Evolutionary conservation across 2,329 filamentous ascomycete species (phyloP), one percentile per base, ranked within the genome.

Genomic region (Ophiostoma australiae): DNA sequence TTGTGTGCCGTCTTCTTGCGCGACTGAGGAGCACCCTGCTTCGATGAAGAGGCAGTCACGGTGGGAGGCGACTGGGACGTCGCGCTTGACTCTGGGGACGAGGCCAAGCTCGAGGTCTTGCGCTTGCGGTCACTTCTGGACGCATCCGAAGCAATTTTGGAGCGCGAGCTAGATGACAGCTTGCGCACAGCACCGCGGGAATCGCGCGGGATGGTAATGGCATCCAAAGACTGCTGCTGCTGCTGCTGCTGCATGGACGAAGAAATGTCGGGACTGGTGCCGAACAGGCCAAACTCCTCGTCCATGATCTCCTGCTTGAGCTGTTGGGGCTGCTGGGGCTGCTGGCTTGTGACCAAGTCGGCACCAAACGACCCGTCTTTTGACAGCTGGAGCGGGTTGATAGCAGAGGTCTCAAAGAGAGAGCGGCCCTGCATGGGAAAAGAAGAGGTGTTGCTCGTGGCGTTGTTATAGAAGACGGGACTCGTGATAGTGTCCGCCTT

Each of bases 1-100:
- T 93, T 94, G 81, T 94, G 91, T 10, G 91, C 90, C 41, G 90
- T 91, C 82, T 93, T 94, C 82, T 92, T 93, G 33, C 76, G 78
- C 33, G 75, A 73, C n/a, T 74, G 70, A 1, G 69, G 31, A 35
- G 69, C 69, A 10, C n/a, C 23, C 68, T 69, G 72, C 66, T 67
- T 55, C 33, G 67, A 65, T 44, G 39, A 37, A 61, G 69, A 44
- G 20, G 74, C 72, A 3, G 76, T 73, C 13, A 75, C 74, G 1
- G 76, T 74, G 20, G 74, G 67, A 1, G 76, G 74, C 11, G 73
- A 68, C 67, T 68, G 67, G 2, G 72, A 72, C 15, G 75, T 75
- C 0, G 75, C 75, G 31, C 72, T 70, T 0, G 72, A 74, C 69
- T 66, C 63, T 55, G 72, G 68, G 20, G 73, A 74, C 7, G 73